Conservation (phyloP, 805 yeast genomes). For the Suhomyces emberorum region DNA sequence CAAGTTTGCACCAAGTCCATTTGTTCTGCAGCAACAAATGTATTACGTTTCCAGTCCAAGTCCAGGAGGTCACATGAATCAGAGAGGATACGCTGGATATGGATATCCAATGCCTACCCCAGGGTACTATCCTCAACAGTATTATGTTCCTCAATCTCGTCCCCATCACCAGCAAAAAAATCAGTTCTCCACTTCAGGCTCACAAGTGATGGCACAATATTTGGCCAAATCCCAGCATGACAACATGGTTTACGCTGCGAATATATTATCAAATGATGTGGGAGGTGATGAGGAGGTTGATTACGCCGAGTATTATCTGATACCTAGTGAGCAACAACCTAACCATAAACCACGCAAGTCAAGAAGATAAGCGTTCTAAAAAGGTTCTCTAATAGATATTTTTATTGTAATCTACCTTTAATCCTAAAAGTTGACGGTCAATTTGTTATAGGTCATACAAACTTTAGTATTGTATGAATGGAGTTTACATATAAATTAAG, state of each 20-base stretch:
- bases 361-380: background rate
- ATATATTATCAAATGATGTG: conserved; percentile 18
- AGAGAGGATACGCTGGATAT: background rate
- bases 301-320: background rate
- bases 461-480: no score
- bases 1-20: conserved; percentile 8
- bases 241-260: conserved; percentile 44
- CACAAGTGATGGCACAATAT: conserved; percentile 76
- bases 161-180: conserved; percentile 8
- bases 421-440: background rate
- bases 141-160: conserved; percentile 7
- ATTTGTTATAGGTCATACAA: background rate
- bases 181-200: conserved; percentile 43
- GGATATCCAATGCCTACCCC: conserved; percentile 3
- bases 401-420: background rate
- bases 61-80: conserved; percentile 3
- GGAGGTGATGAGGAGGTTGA: conserved; percentile 15
- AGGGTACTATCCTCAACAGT: conserved; percentile 10
- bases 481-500: background rate
- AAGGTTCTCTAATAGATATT: background rate
- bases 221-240: conserved; percentile 71
- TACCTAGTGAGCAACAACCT: background rate
- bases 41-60: conserved; percentile 8
- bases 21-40: conserved; percentile 9
- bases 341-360: background rate